Conservation (phyloP, 805 yeast genomes). For the Saturnispora dispora region DNA sequence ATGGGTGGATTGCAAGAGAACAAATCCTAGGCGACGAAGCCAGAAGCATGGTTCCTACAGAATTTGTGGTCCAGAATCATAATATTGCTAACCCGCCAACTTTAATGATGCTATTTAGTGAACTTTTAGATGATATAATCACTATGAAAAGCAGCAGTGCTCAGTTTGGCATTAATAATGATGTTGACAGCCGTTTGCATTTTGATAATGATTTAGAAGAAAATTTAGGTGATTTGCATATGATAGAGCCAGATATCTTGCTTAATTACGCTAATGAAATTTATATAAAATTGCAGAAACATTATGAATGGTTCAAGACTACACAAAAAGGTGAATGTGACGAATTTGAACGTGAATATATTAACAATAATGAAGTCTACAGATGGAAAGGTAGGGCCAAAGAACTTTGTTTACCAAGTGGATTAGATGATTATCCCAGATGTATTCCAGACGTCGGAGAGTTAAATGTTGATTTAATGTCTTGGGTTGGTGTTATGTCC, state of each 20-base stretch:
- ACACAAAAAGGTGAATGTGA: constrained; percentile 71
- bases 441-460: constrained; percentile 83
- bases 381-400: constrained; percentile 91
- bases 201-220: constrained; percentile 19
- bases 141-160: constrained; percentile 5
- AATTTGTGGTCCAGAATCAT: constrained; percentile 80
- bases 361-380: constrained; percentile 54
- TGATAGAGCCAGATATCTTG: constrained; percentile 51
- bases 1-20: constrained; percentile 97
- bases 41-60: constrained; percentile 75
- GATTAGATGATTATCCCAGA: constrained; percentile 93
- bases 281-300: constrained; percentile 68
- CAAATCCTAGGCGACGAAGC: constrained; percentile 90
- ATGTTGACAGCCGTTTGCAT: constrained; percentile 14
- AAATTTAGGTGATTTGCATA: constrained; percentile 42
- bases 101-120: constrained; percentile 61
- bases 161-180: constrained; percentile 20
- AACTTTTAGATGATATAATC: constrained; percentile 34
- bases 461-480: constrained; percentile 75
- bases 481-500: constrained; percentile 94
- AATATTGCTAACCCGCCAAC: constrained; percentile 95
- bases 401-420: constrained; percentile 83
- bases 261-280: constrained; percentile 49
- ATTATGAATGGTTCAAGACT: constrained; percentile 75
- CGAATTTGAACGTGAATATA: constrained; percentile 56